Conservation (phyloP, 2,329 filamentous ascomycete species). For the Taxawa tesnikishii region DNA sequence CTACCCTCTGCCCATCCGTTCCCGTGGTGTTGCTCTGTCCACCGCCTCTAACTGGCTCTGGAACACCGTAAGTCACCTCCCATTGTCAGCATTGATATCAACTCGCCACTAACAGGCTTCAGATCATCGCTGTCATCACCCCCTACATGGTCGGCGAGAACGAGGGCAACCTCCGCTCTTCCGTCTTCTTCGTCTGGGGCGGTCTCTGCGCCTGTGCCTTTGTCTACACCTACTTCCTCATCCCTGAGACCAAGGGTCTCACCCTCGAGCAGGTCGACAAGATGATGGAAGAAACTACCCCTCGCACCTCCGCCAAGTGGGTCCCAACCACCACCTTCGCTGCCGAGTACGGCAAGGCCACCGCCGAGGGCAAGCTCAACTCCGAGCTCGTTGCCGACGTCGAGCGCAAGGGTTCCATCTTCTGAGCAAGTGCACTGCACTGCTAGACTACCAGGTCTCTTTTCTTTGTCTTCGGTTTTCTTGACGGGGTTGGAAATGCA, state of each 20-base stretch:
- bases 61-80: conserved; percentile 44
- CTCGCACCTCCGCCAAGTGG: conserved; percentile 67
- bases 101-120: conserved; percentile 1
- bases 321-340: conserved; percentile 60
- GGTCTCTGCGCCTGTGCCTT: conserved; percentile 31
- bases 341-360: conserved; percentile 31
- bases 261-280: conserved; percentile 70
- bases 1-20: conserved; percentile 79
- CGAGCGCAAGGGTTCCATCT: conserved; percentile 17
- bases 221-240: conserved; percentile 59
- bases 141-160: conserved; percentile 49
- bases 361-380: conserved; percentile 16
- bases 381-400: conserved; percentile 15
- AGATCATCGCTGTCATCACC: conserved; percentile 49
- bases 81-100: not conserved
- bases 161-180: conserved; percentile 37
- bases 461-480: no score
- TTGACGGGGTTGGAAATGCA: no score
- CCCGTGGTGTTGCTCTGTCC: conserved; percentile 74
- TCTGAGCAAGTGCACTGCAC: not conserved
- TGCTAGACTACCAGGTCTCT: no score
- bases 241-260: conserved; percentile 44
- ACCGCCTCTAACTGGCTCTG: conserved; percentile 88
- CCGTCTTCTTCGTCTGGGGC: conserved; percentile 32
- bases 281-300: conserved; percentile 80